These are phyloP conservation scores for Tuber microsphaerosporum DNA, from an alignment of 495 filamentous ascomycete genomes.

Conservation along the genomic window DNA sequence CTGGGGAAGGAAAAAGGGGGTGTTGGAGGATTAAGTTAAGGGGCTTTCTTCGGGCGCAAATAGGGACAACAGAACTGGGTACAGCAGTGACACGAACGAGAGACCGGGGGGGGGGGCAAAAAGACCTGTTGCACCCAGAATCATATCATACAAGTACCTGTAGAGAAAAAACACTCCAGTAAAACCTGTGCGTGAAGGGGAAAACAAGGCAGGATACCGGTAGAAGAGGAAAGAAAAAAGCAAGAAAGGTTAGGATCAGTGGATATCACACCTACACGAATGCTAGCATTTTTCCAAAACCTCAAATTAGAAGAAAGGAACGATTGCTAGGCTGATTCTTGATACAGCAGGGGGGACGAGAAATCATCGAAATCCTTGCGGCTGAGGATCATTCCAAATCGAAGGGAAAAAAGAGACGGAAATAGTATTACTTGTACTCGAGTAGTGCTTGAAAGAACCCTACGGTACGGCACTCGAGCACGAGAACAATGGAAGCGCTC, in stretches of 20 bases:
- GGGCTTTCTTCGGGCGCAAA: background rate
- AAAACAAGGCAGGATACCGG: background rate
- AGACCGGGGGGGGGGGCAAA: background rate
- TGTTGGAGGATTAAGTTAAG: conserved; percentile 5
- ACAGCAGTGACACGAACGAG: background rate
- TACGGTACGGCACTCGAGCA: too few relatives aligned
- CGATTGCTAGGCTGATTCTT: background rate
- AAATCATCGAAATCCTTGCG: background rate
- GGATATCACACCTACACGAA: background rate
- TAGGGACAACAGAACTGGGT: background rate
- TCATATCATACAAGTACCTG: too few relatives aligned
- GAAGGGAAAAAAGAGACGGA: background rate
- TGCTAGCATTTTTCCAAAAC: background rate
- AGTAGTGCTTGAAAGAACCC: background rate
- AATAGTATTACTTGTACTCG: too few relatives aligned
- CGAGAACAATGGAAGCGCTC: background rate
- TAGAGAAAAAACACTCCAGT: background rate
- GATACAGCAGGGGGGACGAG: background rate
- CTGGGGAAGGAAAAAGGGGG: background rate
- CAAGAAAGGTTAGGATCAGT: background rate
- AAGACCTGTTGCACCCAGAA: background rate
- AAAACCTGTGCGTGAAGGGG: background rate
- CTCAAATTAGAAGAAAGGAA: background rate
- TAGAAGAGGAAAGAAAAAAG: background rate
- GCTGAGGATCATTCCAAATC: background rate